Conservation (phyloP, 2,329 filamentous ascomycete genomes). For the Exophiala alcalophila region DNA sequence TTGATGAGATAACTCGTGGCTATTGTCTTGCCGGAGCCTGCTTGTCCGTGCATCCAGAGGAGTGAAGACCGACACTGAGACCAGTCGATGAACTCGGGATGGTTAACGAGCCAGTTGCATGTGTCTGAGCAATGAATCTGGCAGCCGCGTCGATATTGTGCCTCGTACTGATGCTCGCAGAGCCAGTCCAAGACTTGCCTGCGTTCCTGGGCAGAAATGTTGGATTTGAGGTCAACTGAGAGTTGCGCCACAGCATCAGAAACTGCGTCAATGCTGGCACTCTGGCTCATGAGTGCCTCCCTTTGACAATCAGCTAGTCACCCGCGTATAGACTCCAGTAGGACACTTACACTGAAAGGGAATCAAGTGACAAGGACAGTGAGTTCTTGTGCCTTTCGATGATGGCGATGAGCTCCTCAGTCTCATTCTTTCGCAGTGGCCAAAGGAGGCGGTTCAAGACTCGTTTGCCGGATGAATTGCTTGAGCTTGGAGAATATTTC, state of each 20-base stretch:
- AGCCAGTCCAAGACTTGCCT: conserved; percentile 20
- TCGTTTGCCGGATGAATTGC: conserved; percentile 6
- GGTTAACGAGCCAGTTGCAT: conserved; percentile 16
- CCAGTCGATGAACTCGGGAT: conserved; percentile 18
- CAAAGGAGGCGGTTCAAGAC: conserved; percentile 17
- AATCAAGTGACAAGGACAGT: conserved; percentile 14
- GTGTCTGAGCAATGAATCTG: conserved; percentile 21
- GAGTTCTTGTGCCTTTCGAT: conserved; percentile 22
- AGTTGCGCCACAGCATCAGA: conserved; percentile 13
- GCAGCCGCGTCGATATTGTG: conserved; percentile 15
- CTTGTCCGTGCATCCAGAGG: conserved; percentile 23
- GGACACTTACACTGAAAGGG: conserved; percentile 17
- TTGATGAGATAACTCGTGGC: conserved; percentile 21
- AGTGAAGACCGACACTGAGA: conserved; percentile 14
- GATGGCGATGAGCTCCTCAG: conserved; percentile 10
- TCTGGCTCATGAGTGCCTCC: conserved; percentile 15
- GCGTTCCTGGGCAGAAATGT: conserved; percentile 13
- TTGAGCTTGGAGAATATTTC: conserved; percentile 1
- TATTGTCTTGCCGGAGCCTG: conserved; percentile 23
- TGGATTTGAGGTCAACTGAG: conserved; percentile 10
- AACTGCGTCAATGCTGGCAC: conserved; percentile 10
- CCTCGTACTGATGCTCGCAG: conserved; percentile 19
- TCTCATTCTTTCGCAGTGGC: conserved; percentile 20
- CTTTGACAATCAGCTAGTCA: conserved; percentile 11
- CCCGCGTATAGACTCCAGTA: not conserved